Percentiles rank a stretch among this genome's conserved stretches.
Conservation (phyloP, 345 rosid genomes). For the Triadica sebifera region DNA sequence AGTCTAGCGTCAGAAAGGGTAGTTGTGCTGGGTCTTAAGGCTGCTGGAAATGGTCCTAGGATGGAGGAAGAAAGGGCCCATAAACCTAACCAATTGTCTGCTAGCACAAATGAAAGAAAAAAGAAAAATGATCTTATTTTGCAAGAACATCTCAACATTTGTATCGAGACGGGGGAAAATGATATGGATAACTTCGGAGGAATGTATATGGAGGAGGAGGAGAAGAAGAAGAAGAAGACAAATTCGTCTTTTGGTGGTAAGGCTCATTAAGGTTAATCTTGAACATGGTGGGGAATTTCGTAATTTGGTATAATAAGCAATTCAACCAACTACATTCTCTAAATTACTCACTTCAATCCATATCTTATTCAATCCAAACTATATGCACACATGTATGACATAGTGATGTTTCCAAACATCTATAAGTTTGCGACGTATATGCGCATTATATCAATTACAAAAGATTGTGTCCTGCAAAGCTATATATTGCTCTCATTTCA, state of each 20-base stretch:
- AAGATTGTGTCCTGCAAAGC: too few relatives aligned
- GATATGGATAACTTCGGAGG: slow-evolving; percentile 24
- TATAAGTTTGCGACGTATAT: too few relatives aligned
- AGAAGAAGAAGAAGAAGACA: slow-evolving; percentile 1
- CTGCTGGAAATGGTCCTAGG: slow-evolving; percentile 29
- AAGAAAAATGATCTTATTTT: slow-evolving; percentile 21
- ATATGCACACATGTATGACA: too few relatives aligned
- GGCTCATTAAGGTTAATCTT: slow-evolving; percentile 12
- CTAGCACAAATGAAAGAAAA: slow-evolving; percentile 27
- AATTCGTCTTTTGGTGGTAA: slow-evolving; percentile 12
- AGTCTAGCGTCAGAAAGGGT: slow-evolving; percentile 13
- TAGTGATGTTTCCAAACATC: too few relatives aligned
- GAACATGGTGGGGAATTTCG: slow-evolving; percentile 16
- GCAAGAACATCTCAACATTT: slow-evolving; percentile 19
- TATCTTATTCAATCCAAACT: too few relatives aligned
- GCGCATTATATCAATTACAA: too few relatives aligned
- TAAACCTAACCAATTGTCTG: slow-evolving; percentile 17
- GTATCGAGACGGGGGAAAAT: slow-evolving; percentile 10
- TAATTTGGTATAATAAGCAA: too few relatives aligned
- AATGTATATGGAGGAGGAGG: neutral
- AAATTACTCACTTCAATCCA: too few relatives aligned
- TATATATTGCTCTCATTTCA: too few relatives aligned
- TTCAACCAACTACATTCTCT: too few relatives aligned
- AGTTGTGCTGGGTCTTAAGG: slow-evolving; percentile 37
- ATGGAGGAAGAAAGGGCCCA: slow-evolving; percentile 15